Conservation (phyloP, 306 rosid genomes). For the Potentilla sterilis region DNA sequence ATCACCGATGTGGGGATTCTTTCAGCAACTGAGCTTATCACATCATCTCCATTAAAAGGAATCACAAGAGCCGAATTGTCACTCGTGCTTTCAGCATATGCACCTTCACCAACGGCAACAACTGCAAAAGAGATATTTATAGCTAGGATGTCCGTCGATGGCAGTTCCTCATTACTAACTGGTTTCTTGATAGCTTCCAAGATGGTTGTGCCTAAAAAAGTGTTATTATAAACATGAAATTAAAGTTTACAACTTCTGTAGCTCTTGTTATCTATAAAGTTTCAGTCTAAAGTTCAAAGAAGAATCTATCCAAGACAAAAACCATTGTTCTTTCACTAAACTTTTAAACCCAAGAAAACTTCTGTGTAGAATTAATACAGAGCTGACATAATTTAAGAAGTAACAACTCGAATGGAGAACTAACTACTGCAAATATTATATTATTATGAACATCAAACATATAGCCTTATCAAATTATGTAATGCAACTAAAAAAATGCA, state of each 20-base stretch:
- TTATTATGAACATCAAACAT: background rate
- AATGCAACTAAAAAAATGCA: too few species aligned
- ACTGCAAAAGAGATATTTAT: conserved; percentile 53
- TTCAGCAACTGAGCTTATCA: conserved; percentile 46
- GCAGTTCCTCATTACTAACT: conserved; percentile 47
- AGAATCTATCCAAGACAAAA: too few species aligned
- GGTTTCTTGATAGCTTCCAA: conserved; percentile 60
- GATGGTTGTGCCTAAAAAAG: conserved; percentile 58
- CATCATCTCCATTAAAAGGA: conserved; percentile 40
- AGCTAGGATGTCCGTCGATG: conserved; percentile 40
- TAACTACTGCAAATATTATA: background rate
- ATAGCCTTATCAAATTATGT: background rate
- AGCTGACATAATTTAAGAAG: background rate
- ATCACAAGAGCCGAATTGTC: conserved; percentile 53
- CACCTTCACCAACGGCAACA: conserved; percentile 64
- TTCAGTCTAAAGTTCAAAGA: background rate
- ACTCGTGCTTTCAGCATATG: conserved; percentile 55
- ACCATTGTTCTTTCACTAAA: too few species aligned
- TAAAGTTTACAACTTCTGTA: background rate
- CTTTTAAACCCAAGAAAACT: too few species aligned
- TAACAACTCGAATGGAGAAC: background rate
- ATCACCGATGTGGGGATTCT: conserved; percentile 65
- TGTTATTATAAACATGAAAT: background rate
- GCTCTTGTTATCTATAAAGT: background rate
- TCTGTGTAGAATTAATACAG: background rate